phyloP scores from a whole-genome alignment of 1,284 basidiomycete genomes.

The Ustilago loliicola region DNA sequence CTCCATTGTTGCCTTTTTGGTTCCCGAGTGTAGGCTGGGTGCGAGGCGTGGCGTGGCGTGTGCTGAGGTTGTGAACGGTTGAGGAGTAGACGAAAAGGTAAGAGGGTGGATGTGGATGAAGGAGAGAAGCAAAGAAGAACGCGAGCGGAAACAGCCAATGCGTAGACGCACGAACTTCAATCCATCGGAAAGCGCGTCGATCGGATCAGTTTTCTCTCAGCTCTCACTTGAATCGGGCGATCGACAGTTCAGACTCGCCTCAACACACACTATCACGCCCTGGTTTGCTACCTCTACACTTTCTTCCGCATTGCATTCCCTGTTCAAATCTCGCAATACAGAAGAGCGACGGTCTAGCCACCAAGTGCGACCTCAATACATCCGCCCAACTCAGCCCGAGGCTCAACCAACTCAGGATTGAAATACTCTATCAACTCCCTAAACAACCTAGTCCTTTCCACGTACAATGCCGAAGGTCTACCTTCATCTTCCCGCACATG shows the following conservation, averaged over 20 bases:
- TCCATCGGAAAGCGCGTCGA: background rate
- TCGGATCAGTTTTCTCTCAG: background rate
- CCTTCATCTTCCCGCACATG: slow-evolving; percentile 42
- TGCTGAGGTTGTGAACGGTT: background rate
- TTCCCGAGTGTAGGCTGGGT: background rate
- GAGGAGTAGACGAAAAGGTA: background rate
- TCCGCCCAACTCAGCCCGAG: slow-evolving; percentile 62
- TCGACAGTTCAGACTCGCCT: background rate
- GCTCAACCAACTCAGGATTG: slow-evolving; percentile 62
- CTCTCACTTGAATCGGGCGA: background rate
- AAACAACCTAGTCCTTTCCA: slow-evolving; percentile 60
- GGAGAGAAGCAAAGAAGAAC: background rate
- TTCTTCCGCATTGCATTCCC: background rate
- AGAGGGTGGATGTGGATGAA: background rate
- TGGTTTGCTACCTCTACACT: background rate
- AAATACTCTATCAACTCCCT: slow-evolving; percentile 66
- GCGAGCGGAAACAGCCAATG: background rate
- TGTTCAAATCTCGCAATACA: background rate
- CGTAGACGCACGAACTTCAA: background rate
- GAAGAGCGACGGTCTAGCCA: background rate
- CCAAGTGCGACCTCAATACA: slow-evolving; percentile 54
- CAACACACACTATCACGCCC: background rate
- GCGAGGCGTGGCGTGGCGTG: too few relatives aligned
- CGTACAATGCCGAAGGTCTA: slow-evolving; percentile 42
- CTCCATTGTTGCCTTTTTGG: slow-evolving; percentile 46